phyloP scores from a whole-genome alignment of 2,329 filamentous ascomycete species.

The Penicillium glabrum region DNA sequence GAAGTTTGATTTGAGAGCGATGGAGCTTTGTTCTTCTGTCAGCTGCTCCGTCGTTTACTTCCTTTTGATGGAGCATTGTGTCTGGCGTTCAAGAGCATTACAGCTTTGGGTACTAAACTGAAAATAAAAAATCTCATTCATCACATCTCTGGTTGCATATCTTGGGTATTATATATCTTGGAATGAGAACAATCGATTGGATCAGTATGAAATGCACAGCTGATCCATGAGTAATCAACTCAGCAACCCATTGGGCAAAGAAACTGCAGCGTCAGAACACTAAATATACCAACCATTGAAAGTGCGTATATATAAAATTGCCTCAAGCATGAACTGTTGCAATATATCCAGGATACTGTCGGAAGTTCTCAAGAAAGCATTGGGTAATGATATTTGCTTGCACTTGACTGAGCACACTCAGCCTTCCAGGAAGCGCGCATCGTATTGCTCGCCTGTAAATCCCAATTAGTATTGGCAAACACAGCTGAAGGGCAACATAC shows the following conservation, averaged over 20 bases:
- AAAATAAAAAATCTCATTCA: constrained; percentile 20
- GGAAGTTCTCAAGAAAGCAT: neutral
- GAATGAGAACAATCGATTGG: neutral
- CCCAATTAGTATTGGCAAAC: neutral
- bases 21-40: neutral
- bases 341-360: neutral
- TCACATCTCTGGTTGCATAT: neutral
- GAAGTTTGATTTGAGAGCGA: constrained; percentile 6
- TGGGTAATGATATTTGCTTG: neutral
- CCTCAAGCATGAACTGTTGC: neutral
- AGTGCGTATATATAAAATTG: neutral
- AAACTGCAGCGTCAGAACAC: neutral
- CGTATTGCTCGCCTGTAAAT: constrained; percentile 30
- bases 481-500: constrained; percentile 16
- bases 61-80: constrained; percentile 25
- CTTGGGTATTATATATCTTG: neutral
- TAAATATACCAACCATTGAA: neutral
- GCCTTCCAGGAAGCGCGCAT: constrained; percentile 27
- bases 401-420: neutral
- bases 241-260: neutral
- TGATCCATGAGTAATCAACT: neutral
- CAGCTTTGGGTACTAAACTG: constrained; percentile 21
- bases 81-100: constrained; percentile 25
- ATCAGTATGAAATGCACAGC: neutral
- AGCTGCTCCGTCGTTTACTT: constrained; percentile 12